phyloP scores from a whole-genome alignment of 2,329 filamentous ascomycete genomes.

The Penicillium sp. region DNA sequence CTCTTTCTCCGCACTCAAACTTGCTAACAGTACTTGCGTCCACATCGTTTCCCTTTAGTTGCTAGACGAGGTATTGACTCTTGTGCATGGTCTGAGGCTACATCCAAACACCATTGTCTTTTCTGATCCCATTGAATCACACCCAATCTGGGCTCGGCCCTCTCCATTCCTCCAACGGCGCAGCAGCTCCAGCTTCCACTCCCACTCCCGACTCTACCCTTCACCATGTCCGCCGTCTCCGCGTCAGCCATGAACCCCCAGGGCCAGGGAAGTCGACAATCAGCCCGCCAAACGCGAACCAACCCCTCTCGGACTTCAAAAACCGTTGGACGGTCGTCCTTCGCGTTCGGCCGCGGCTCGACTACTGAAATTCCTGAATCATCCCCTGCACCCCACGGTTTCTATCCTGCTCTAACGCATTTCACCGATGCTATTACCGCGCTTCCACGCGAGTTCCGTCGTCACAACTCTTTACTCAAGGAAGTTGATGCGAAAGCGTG shows the following conservation, averaged over 20 bases:
- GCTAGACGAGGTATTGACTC: constrained; percentile 6
- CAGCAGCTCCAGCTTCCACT: not conserved
- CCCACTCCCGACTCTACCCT: constrained; percentile 11
- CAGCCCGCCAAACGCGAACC: constrained; percentile 50
- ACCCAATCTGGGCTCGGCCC: constrained; percentile 8
- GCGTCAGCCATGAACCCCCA: constrained; percentile 30
- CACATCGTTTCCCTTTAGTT: constrained; percentile 6
- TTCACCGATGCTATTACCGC: constrained; percentile 93
- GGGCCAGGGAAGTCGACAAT: constrained; percentile 35
- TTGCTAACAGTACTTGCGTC: constrained; percentile 12
- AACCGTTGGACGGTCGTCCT: constrained; percentile 42
- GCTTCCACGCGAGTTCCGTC: constrained; percentile 89
- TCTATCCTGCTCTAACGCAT: constrained; percentile 68
- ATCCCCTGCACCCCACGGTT: constrained; percentile 46
- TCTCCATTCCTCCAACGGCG: constrained; percentile 12
- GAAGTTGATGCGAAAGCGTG: constrained; percentile 98
- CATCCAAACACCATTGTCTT: constrained; percentile 1
- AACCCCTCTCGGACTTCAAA: constrained; percentile 53
- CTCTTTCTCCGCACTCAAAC: constrained; percentile 31
- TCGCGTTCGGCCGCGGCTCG: constrained; percentile 39
- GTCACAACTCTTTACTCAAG: constrained; percentile 93
- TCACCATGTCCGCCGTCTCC: constrained; percentile 29
- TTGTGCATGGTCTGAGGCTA: constrained; percentile 1
- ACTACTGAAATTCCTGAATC: constrained; percentile 28
- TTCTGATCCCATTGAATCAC: not conserved